Percentiles rank a stretch among this genome's conserved stretches.
phyloP scores from a whole-genome alignment of 176 grass and related monocot genomes.

The Tuctoria greenei region DNA sequence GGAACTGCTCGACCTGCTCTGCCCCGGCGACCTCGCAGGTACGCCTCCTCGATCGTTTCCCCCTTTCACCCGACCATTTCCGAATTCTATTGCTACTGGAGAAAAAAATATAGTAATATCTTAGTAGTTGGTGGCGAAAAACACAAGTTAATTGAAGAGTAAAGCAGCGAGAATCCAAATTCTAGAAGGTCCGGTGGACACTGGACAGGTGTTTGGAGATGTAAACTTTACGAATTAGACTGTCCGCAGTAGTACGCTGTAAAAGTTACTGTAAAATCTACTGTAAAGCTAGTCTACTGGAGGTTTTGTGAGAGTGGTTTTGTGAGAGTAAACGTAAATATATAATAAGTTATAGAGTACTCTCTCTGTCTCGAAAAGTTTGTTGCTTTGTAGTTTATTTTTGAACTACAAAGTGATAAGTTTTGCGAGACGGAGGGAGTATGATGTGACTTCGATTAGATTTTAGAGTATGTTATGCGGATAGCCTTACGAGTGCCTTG shows the following conservation, averaged over 20 bases:
- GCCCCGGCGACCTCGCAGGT: conserved; percentile 34
- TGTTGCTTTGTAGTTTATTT: too few relatives aligned
- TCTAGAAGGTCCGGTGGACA: neutral
- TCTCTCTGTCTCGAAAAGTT: too few relatives aligned
- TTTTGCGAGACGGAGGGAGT: too few relatives aligned
- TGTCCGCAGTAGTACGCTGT: too few relatives aligned
- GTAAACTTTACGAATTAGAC: neutral
- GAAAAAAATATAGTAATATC: conserved; percentile 1
- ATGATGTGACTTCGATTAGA: too few relatives aligned
- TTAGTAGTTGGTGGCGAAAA: neutral
- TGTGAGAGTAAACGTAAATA: too few relatives aligned
- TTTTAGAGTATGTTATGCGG: too few relatives aligned
- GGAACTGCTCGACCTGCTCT: conserved; percentile 44
- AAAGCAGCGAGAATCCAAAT: neutral
- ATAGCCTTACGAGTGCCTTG: neutral
- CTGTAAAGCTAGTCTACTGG: too few relatives aligned
- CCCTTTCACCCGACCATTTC: conserved; percentile 7
- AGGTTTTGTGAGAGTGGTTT: too few relatives aligned
- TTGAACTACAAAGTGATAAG: too few relatives aligned
- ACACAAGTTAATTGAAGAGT: neutral
- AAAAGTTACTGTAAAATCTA: too few relatives aligned
- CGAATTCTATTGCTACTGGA: neutral
- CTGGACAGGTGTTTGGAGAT: neutral
- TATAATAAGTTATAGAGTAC: too few relatives aligned
- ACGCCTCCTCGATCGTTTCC: neutral